Percentiles rank a stretch among this genome's conserved stretches.
Conservation (phyloP, 345 rosid species). For the thale cress (Arabidopsis thaliana) region TAIR10.1 NC_003075.7:9045001-9045500, state of each 20-base stretch:
- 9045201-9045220: slow-evolving; percentile 52
- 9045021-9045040: slow-evolving; percentile 3
- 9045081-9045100: slow-evolving; percentile 24
- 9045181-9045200: slow-evolving; percentile 45
- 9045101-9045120: slow-evolving; percentile 41
- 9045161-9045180: slow-evolving; percentile 46
- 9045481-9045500: slow-evolving; percentile 73
- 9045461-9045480: slow-evolving; percentile 31
- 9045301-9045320: slow-evolving; percentile 40
- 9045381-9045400: slow-evolving; percentile 49
- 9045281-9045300: slow-evolving; percentile 39
- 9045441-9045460: slow-evolving; percentile 23
- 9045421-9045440: slow-evolving; percentile 48
- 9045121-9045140: slow-evolving; percentile 45
- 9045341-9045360: slow-evolving; percentile 48
- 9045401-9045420: slow-evolving; percentile 52
- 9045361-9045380: slow-evolving; percentile 39
- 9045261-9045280: slow-evolving; percentile 46
- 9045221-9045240: slow-evolving; percentile 42
- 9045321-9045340: slow-evolving; percentile 48
- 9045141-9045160: slow-evolving; percentile 42
- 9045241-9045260: slow-evolving; percentile 42
- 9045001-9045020: slow-evolving; percentile 1
- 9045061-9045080: slow-evolving; percentile 45
- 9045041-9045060: slow-evolving; percentile 48